phyloP scores from a whole-genome alignment of 2,329 filamentous ascomycete genomes.

The Aspergillus tubingensis region DNA sequence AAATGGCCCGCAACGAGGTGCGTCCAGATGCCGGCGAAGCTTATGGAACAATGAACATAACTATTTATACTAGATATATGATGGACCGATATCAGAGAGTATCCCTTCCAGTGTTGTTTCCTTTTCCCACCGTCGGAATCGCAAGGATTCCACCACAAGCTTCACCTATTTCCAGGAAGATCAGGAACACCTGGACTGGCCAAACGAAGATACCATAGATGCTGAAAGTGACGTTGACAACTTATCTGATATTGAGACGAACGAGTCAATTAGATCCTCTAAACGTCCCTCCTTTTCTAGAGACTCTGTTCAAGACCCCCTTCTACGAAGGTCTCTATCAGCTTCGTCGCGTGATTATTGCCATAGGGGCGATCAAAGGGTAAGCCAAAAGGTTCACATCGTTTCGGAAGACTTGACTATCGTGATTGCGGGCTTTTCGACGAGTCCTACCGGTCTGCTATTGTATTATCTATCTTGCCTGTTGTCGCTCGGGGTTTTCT shows the following conservation, averaged over 20 bases:
- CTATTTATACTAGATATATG: conserved; percentile 63
- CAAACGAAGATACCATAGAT: conserved; percentile 52
- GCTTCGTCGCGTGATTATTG: conserved; percentile 66
- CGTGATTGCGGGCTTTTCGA: conserved; percentile 87
- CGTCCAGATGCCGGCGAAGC: conserved; percentile 18
- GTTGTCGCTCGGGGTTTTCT: conserved; percentile 73
- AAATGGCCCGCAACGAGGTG: conserved; percentile 97
- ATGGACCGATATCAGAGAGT: conserved; percentile 91
- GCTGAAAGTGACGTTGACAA: conserved; percentile 48
- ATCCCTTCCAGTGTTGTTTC: conserved; percentile 92
- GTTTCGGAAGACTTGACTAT: conserved; percentile 91
- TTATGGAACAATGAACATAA: background rate
- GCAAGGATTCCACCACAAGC: conserved; percentile 82
- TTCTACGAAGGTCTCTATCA: conserved; percentile 71
- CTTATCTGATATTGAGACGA: conserved; percentile 37
- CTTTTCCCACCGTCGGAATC: conserved; percentile 78
- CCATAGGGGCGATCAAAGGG: conserved; percentile 61
- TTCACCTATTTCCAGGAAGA: conserved; percentile 84
- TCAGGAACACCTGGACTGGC: conserved; percentile 59
- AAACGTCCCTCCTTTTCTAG: conserved; percentile 41
- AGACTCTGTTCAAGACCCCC: conserved; percentile 56
- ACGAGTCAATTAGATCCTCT: conserved; percentile 38
- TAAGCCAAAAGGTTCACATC: conserved; percentile 90
- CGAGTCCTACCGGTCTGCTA: conserved; percentile 67
- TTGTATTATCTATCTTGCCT: conserved; percentile 72